Evolutionary conservation across 805 yeast genomes (phyloP), one percentile per base, ranked within the genome.

Genomic region (Jamesozyma lodderae): DNA sequence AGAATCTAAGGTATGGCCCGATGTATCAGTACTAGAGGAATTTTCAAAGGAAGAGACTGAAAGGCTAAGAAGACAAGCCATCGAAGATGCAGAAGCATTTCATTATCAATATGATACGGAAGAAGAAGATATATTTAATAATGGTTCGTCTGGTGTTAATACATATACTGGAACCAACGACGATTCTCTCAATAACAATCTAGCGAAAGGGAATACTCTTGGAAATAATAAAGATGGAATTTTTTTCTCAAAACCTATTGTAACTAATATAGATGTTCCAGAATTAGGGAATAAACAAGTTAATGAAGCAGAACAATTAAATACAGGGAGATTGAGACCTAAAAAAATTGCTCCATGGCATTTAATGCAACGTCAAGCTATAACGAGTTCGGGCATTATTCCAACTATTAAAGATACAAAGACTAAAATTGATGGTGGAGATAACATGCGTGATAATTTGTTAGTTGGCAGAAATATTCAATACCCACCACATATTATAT

Each of bases 311-410:
- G 79, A 72, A 38, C 62, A 72, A 7, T 52, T 73, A 33, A 22
- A 26, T n/a, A 62, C 66, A 38, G 87, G 85, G 2, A 66, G 94
- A 23, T 65, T 85, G 35, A 71, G 95, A 48, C 95, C 94, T 1
- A 77, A 76, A 25, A 76, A 79, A 41, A 64, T 77, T 19, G 78
- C 76, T 28, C 95, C 95, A 3, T 83, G 94, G 85, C 79, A 73
- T 42, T 67, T 60, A 36, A 59, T 43, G 33, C 48, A 49, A 32
- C 51, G 51, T 33, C 38, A 40, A 20, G 37, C 39, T 2, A 37
- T 38, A 26, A 34, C 32, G 13, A 25, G 32, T 18, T 24, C 32
- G 7, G 30, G 26, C 4, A 26, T 44, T 6, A 38, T 47, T 15
- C 17, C 34, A 17, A 40, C 37, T 31, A 31, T 29, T 17, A 43